Conservation (phyloP, 805 yeast species). For the Kazachstania kunashirensis region DNA sequence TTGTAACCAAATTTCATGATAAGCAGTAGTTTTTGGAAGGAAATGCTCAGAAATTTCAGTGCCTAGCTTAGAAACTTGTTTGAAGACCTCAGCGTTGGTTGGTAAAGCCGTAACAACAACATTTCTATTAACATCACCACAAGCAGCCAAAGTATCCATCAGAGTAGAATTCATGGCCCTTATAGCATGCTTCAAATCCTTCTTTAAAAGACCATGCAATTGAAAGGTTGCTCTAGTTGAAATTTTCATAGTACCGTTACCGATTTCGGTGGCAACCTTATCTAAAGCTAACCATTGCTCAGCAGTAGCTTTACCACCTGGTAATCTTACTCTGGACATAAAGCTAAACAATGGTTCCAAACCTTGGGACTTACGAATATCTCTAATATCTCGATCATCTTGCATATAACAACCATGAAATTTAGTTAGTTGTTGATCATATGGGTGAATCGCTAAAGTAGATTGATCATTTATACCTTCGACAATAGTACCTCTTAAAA, state of each 20-base stretch:
- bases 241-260: constrained; percentile 87
- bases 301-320: constrained; percentile 86
- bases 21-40: constrained; percentile 87
- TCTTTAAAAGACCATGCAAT: constrained; percentile 88
- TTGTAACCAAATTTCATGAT: constrained; percentile 93
- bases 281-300: constrained; percentile 83
- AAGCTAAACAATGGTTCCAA: constrained; percentile 93
- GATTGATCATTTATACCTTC: constrained; percentile 73
- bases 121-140: constrained; percentile 97
- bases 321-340: constrained; percentile 92
- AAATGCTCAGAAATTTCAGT: constrained; percentile 65
- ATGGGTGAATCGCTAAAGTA: constrained; percentile 85
- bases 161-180: constrained; percentile 86
- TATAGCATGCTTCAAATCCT: constrained; percentile 78
- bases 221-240: constrained; percentile 97
- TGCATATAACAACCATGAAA: constrained; percentile 98
- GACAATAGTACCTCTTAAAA: constrained; percentile 84
- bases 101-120: constrained; percentile 92
- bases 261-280: constrained; percentile 67
- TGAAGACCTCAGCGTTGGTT: constrained; percentile 69
- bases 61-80: constrained; percentile 58
- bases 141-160: constrained; percentile 93
- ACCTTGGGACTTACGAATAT: constrained; percentile 84
- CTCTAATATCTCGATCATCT: constrained; percentile 94
- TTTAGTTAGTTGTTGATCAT: constrained; percentile 88